Percentiles rank a stretch among this genome's conserved stretches.
Evolutionary conservation across 768 basidiomycete species (phyloP).

Genomic region (Russula vinacea): DNA sequence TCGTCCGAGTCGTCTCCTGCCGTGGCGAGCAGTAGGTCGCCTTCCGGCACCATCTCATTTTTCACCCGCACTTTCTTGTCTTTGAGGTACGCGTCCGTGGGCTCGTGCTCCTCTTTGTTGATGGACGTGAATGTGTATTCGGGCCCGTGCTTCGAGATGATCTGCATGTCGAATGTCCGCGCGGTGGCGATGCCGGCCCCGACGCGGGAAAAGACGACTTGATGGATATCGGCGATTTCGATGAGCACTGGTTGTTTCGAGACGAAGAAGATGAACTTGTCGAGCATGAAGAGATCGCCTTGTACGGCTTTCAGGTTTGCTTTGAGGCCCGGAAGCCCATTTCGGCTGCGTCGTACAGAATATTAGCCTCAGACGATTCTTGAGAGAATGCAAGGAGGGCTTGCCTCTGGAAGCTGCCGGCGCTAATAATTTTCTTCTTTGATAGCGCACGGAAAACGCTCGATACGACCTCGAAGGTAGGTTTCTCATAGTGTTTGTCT

Average conservation of each 20-base stretch:
- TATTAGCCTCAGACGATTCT: slow-evolving; percentile 15
- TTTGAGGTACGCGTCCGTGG: slow-evolving; percentile 78
- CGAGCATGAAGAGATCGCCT: slow-evolving; percentile 96
- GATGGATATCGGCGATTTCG: slow-evolving; percentile 85
- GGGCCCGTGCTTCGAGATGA: slow-evolving; percentile 78
- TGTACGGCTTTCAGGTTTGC: slow-evolving; percentile 95
- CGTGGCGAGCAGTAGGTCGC: slow-evolving; percentile 66
- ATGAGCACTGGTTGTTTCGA: slow-evolving; percentile 92
- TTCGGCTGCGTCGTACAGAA: slow-evolving; percentile 51
- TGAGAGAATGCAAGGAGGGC: slow-evolving; percentile 18
- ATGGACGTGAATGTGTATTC: slow-evolving; percentile 91
- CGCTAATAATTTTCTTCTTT: slow-evolving; percentile 86
- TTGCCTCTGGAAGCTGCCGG: slow-evolving; percentile 82
- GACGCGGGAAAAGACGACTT: slow-evolving; percentile 90
- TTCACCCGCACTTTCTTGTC: slow-evolving; percentile 92
- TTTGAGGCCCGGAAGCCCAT: slow-evolving; percentile 93
- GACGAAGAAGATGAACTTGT: slow-evolving; percentile 97
- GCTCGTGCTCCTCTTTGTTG: slow-evolving; percentile 92
- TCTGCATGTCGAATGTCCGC: slow-evolving; percentile 90
- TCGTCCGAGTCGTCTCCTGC: slow-evolving; percentile 73
- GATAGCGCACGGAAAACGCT: slow-evolving; percentile 89
- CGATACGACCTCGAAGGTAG: slow-evolving; percentile 93
- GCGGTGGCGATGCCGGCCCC: slow-evolving; percentile 84
- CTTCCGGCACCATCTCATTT: slow-evolving; percentile 92
- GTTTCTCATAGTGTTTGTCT: slow-evolving; percentile 91